Percentiles rank a stretch among this genome's conserved stretches.
Evolutionary conservation across 164 flowering plant species (phyloP).

Genomic region (Aristolochia californica): DNA sequence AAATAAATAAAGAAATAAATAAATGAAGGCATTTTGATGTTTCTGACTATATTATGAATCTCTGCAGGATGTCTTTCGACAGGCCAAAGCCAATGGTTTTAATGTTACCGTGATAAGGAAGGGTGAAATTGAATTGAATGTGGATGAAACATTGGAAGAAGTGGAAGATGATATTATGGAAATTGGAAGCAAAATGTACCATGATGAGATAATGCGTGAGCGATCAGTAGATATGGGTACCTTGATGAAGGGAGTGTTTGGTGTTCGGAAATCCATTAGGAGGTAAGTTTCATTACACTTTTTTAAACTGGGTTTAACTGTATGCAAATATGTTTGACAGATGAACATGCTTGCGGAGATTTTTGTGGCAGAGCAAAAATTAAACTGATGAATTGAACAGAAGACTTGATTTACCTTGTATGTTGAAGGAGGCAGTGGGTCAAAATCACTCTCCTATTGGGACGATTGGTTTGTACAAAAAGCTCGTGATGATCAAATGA

Average conservation of each 20-base stretch:
- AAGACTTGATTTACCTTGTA: no score
- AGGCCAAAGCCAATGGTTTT: constrained; percentile 89
- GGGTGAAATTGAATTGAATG: constrained; percentile 63
- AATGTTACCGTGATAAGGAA: constrained; percentile 76
- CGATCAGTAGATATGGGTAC: constrained; percentile 55
- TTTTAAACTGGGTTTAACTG: background rate
- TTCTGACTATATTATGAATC: background rate
- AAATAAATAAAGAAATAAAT: no score
- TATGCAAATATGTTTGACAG: no score
- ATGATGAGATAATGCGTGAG: constrained; percentile 60
- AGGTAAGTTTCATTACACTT: constrained; percentile 26
- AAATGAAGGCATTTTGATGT: background rate
- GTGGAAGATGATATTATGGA: constrained; percentile 67
- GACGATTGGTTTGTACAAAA: no score
- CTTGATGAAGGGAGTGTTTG: constrained; percentile 66
- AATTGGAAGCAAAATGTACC: constrained; percentile 91
- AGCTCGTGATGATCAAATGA: no score
- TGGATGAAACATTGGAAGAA: constrained; percentile 76
- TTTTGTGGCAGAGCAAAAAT: no score
- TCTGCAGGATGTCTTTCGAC: constrained; percentile 63
- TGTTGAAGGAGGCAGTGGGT: no score
- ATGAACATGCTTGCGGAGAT: no score
- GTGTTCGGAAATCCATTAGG: constrained; percentile 27
- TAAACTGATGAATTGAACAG: no score
- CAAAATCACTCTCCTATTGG: no score